Percentiles rank a stretch among this genome's conserved stretches.
phyloP scores from a whole-genome alignment of 108 stramenopile species.

The Fistulifera pelliculosa region DNA sequence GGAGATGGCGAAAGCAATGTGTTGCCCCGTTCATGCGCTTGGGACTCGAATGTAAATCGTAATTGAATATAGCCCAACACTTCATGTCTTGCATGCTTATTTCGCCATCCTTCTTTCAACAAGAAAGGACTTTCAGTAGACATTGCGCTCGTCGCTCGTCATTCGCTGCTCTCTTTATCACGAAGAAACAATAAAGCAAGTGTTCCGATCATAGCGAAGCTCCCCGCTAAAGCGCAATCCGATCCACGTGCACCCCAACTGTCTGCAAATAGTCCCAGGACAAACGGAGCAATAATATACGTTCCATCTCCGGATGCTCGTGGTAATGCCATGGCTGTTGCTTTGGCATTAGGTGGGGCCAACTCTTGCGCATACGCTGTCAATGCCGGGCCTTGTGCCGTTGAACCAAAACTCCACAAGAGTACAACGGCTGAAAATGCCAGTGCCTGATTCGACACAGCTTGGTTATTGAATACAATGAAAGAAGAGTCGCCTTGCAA shows the following conservation, averaged over 20 bases:
- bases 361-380: conserved; percentile 51
- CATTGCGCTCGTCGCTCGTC: too few species aligned
- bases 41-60: too few species aligned
- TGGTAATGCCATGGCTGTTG: conserved; percentile 57
- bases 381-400: conserved; percentile 63
- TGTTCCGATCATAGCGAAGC: conserved; percentile 12
- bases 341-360: conserved; percentile 40
- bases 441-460: background rate
- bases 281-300: conserved; percentile 61
- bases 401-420: conserved; percentile 44
- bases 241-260: conserved; percentile 7
- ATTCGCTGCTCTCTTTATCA: too few species aligned
- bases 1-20: too few species aligned
- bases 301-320: conserved; percentile 62
- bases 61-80: too few species aligned
- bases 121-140: too few species aligned
- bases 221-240: conserved; percentile 31
- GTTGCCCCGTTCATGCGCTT: too few species aligned
- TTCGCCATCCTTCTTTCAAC: too few species aligned
- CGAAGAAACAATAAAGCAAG: conserved; percentile 7
- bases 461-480: too few species aligned
- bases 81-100: too few species aligned
- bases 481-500: background rate
- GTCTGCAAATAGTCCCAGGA: conserved; percentile 34
- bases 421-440: conserved; percentile 41